Conservation (phyloP, 2,329 filamentous ascomycete species). For the Talaromyces atroroseus region DNA sequence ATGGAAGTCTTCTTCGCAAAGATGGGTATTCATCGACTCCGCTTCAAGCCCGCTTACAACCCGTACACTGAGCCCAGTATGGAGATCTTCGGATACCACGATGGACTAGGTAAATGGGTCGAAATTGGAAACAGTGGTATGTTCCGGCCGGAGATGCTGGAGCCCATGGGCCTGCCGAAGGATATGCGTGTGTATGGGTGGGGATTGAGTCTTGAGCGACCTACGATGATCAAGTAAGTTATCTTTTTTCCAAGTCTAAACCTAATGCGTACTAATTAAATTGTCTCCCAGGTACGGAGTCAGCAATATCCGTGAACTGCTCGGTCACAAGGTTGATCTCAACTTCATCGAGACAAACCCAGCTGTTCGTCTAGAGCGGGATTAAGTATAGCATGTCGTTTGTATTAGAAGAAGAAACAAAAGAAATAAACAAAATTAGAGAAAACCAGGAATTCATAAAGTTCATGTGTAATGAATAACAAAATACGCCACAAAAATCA, state of each 20-base stretch:
- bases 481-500: background rate
- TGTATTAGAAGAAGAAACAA: constrained; percentile 1
- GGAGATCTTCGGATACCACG: constrained; percentile 97
- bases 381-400: constrained; percentile 43
- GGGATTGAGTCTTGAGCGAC: constrained; percentile 84
- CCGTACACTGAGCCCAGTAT: constrained; percentile 93
- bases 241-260: constrained; percentile 19
- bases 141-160: constrained; percentile 97
- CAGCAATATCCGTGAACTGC: constrained; percentile 82
- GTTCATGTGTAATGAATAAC: background rate
- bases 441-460: background rate
- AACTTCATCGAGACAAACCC: constrained; percentile 88
- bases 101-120: constrained; percentile 81
- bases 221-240: constrained; percentile 91
- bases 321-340: constrained; percentile 94
- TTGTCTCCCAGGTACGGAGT: constrained; percentile 54
- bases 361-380: constrained; percentile 82
- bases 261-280: background rate
- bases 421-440: background rate
- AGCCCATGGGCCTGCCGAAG: constrained; percentile 87
- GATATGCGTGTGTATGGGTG: constrained; percentile 93
- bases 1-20: constrained; percentile 94
- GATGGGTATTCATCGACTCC: constrained; percentile 82
- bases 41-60: constrained; percentile 97
- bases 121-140: constrained; percentile 98